Conservation (phyloP, 2,329 filamentous ascomycete species). For the Aspergillus spinulosporus region DNA sequence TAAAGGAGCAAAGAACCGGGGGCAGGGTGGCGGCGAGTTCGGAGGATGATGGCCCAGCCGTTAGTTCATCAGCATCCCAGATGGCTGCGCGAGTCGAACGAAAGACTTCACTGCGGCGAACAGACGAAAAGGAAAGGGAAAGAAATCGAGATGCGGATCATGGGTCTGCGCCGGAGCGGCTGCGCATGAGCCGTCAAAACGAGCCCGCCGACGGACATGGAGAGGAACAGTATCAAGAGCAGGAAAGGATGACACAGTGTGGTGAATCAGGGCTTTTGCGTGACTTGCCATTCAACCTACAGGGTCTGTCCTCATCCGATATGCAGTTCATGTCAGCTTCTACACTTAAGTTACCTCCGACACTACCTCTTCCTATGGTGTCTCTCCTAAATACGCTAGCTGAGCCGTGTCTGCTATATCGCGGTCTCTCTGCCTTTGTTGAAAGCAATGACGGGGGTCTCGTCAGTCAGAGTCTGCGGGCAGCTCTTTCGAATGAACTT, state of each 20-base stretch:
- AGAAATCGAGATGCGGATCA: conserved; percentile 19
- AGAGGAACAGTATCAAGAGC: conserved; percentile 20
- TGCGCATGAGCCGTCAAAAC: conserved; percentile 17
- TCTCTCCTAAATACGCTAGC: conserved; percentile 86
- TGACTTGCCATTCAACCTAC: conserved; percentile 88
- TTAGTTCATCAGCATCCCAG: conserved; percentile 45
- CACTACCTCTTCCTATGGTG: conserved; percentile 78
- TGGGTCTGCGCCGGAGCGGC: conserved; percentile 21
- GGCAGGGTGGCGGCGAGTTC: conserved; percentile 28
- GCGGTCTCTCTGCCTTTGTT: conserved; percentile 75
- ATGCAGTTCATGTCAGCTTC: conserved; percentile 71
- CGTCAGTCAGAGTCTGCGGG: conserved; percentile 87
- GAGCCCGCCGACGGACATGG: conserved; percentile 24
- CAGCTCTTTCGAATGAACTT: conserved; percentile 80
- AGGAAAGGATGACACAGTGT: conserved; percentile 53
- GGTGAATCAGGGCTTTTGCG: conserved; percentile 67
- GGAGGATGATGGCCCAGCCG: conserved; percentile 41
- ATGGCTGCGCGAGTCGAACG: conserved; percentile 30
- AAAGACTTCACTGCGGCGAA: conserved; percentile 27
- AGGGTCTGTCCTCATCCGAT: conserved; percentile 85
- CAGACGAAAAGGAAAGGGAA: conserved; percentile 23
- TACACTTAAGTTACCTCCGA: conserved; percentile 72
- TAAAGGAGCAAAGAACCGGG: conserved; percentile 28
- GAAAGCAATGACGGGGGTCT: conserved; percentile 78
- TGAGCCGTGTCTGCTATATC: conserved; percentile 91